phyloP scores from a whole-genome alignment of 768 basidiomycete species.

The Suillus plorans region DNA sequence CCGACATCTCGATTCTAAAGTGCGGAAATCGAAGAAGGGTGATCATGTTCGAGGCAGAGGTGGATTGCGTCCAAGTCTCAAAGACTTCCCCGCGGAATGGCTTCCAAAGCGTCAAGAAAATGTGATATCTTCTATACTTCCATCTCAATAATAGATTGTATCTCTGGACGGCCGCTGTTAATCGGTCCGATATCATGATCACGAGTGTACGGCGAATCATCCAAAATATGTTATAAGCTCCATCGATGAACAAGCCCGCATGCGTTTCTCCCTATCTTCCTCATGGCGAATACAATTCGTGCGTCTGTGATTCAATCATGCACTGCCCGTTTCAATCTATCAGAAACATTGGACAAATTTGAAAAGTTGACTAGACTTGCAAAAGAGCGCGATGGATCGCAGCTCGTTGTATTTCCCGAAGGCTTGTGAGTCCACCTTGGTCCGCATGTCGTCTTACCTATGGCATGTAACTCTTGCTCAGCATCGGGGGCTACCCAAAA shows the following conservation, averaged over 20 bases:
- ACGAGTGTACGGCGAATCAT: constrained; percentile 8
- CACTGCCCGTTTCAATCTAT: constrained; percentile 44
- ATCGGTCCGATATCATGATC: constrained; percentile 6
- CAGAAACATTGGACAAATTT: constrained; percentile 49
- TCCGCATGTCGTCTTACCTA: background rate
- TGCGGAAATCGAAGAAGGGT: constrained; percentile 69
- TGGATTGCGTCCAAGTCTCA: constrained; percentile 59
- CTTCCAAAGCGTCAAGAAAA: constrained; percentile 41
- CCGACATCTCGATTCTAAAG: constrained; percentile 74
- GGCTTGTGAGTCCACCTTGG: constrained; percentile 45
- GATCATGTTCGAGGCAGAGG: constrained; percentile 60
- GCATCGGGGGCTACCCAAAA: constrained; percentile 62
- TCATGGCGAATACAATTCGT: constrained; percentile 36
- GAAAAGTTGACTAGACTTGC: constrained; percentile 45
- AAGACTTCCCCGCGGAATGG: constrained; percentile 88
- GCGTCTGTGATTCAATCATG: constrained; percentile 56
- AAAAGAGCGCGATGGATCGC: constrained; percentile 44
- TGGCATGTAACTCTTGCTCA: constrained; percentile 14
- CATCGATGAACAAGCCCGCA: background rate
- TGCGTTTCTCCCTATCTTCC: background rate
- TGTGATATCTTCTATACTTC: background rate
- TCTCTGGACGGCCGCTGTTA: constrained; percentile 5
- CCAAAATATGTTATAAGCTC: constrained; percentile 3
- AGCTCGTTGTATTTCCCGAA: constrained; percentile 57
- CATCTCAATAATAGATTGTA: constrained; percentile 8